phyloP scores from a whole-genome alignment of 2,329 filamentous ascomycete genomes.

The Endothia cerciana region DNA sequence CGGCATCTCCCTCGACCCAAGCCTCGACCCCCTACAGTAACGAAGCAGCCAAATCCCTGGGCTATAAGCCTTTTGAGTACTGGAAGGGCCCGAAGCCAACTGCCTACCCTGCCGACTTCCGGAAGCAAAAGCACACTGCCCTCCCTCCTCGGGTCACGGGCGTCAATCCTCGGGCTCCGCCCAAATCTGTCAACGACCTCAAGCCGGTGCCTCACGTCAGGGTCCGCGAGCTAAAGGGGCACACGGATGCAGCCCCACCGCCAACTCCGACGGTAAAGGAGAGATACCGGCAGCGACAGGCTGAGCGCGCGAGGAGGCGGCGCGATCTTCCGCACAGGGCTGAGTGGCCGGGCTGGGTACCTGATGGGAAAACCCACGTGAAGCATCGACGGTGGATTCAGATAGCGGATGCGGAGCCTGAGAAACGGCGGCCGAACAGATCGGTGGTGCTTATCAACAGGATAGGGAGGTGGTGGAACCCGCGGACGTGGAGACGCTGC shows the following conservation, averaged over 20 bases:
- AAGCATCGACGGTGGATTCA: not conserved
- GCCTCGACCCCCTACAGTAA: constrained; percentile 19
- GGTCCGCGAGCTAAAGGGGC: constrained; percentile 17
- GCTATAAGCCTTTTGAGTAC: constrained; percentile 35
- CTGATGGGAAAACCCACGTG: not conserved
- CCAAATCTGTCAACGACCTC: constrained; percentile 10
- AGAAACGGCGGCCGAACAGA: not conserved
- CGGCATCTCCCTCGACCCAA: not conserved
- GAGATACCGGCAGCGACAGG: constrained; percentile 17
- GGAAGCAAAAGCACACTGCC: constrained; percentile 19
- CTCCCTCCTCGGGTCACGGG: constrained; percentile 3
- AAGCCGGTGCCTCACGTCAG: constrained; percentile 19
- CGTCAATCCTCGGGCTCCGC: not conserved
- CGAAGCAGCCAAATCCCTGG: constrained; percentile 26
- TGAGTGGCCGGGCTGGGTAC: constrained; percentile 11
- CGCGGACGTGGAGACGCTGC: constrained; percentile 55
- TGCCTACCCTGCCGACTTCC: constrained; percentile 13
- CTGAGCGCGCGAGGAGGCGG: constrained; percentile 15
- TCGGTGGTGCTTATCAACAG: not conserved
- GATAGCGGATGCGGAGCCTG: not conserved
- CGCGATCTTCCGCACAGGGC: not conserved
- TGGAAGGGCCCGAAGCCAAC: constrained; percentile 34
- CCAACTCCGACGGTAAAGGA: constrained; percentile 17
- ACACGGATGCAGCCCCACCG: constrained; percentile 13
- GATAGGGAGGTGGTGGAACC: constrained; percentile 2